Conservation (phyloP, 2,329 filamentous ascomycete species). For the Xylaria sp. region DNA sequence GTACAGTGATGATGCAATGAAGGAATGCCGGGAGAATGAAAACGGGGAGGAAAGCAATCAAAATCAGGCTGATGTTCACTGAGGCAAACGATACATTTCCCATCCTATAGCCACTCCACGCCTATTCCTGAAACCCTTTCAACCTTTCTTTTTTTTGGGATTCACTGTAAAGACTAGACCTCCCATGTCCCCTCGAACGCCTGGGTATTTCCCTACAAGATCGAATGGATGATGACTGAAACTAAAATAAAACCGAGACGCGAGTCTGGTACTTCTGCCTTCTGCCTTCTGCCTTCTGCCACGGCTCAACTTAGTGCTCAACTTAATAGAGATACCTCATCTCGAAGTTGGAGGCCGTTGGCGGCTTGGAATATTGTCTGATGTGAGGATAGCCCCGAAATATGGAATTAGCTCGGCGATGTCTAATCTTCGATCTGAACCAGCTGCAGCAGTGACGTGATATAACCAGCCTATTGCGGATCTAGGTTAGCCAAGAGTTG, state of each 20-base stretch:
- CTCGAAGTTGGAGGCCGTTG: background rate
- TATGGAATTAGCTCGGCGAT: background rate
- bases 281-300: background rate
- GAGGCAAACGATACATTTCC: slow-evolving; percentile 6
- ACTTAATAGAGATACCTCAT: no score
- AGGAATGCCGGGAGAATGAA: background rate
- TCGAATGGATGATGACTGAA: slow-evolving; percentile 6
- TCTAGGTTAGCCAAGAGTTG: slow-evolving; percentile 7
- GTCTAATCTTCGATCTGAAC: slow-evolving; percentile 30
- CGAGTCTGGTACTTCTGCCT: no score
- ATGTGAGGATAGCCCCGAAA: background rate
- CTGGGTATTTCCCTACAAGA: slow-evolving; percentile 34
- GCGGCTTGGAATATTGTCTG: background rate
- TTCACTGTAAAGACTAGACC: background rate
- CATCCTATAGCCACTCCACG: background rate
- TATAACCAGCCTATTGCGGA: slow-evolving; percentile 24
- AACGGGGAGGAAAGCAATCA: background rate
- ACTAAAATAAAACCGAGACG: no score
- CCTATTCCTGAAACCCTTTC: background rate
- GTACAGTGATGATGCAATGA: slow-evolving; percentile 1
- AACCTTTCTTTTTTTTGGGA: slow-evolving; percentile 11
- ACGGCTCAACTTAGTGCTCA: background rate
- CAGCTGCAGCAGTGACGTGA: slow-evolving; percentile 34
- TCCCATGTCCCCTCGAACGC: slow-evolving; percentile 29
- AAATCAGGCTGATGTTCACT: background rate